Base-by-base conservation (phyloP, 225 moss, liverwort and hornwort genomes). In the Marchantia polymorpha region DNA sequence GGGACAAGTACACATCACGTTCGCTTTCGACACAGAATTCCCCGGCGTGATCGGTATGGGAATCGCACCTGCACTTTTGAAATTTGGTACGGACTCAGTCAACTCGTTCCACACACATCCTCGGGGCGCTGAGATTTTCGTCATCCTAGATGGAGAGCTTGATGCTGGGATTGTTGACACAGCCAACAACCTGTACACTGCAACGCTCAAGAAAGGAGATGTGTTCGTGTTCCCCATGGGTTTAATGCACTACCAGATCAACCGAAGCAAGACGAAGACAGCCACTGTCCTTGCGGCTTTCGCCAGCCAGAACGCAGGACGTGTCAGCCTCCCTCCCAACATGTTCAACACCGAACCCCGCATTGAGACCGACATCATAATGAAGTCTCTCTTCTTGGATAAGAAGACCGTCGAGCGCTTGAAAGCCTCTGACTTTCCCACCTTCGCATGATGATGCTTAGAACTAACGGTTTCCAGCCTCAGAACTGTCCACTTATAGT, bases 171-270 rank as follows among this genome's bases (percentile, higher is more conserved):
- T 79, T 12, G 0, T 72, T 0, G 75, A 79, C 67, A 16, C 65
- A 0, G 52, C 54, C 55, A 79, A 69, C 61, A n/a, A 65, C 26
- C 68, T 79, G 4, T 68, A 48, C 66, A 47, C 39, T 17, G 69
- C 64, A 17, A 48, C 25, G 0, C 19, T 80, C 69, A 4, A 71
- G 31, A 20, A 27, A 1, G 79, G 83, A 15, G 75, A 76, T 52
- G 6, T 83, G 77, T 83, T 80, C 52, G 70, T 83, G 27, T 83
- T 83, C 69, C 83, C 83, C 50, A 79, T 58, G 25, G 79, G 83
- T 15, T 16, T 71, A 15, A n/a, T 84, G 23, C 80, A 84, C 27
- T 80, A 52, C 59, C 79, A 79, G 75, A 53, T 59, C 15, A 83
- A 83, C 50, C 68, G 58, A 26, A 20, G 48, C 25, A 22, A 68